These are phyloP conservation scores for Fermentozyma sake DNA, from an alignment of 1,139 yeast species.

Conservation along the genomic window DNA sequence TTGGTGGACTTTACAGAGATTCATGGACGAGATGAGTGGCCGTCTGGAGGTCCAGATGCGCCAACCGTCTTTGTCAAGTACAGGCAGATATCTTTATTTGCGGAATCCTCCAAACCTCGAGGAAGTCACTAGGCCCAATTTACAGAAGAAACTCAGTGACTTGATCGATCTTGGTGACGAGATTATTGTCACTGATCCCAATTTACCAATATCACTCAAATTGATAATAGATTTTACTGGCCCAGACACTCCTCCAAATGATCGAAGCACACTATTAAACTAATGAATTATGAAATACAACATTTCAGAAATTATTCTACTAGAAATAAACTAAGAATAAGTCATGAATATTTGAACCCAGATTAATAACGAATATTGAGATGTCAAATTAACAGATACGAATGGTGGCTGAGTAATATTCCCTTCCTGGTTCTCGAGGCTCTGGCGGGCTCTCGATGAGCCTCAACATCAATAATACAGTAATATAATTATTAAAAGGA, in stretches of 20 bases:
- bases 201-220: conserved; percentile 43
- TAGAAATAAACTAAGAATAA: too few species aligned
- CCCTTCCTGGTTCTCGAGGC: too few species aligned
- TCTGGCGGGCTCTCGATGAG: too few species aligned
- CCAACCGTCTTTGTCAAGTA: conserved; percentile 49
- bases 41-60: conserved; percentile 39
- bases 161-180: conserved; percentile 47
- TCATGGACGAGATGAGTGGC: conserved; percentile 36
- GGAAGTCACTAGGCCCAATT: conserved; percentile 44
- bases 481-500: too few species aligned
- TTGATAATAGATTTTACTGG: conserved; percentile 18
- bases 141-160: conserved; percentile 28
- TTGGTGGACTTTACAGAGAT: conserved; percentile 45
- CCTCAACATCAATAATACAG: too few species aligned
- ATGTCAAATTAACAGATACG: too few species aligned
- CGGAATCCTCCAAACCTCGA: conserved; percentile 50
- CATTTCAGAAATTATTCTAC: too few species aligned
- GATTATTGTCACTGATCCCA: conserved; percentile 53
- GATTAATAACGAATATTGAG: too few species aligned
- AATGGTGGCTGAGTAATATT: too few species aligned
- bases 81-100: conserved; percentile 42
- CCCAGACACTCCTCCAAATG: conserved; percentile 2
- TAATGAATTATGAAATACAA: too few species aligned
- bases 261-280: too few species aligned
- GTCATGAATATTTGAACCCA: too few species aligned